Conservation (phyloP, 306 rosid species). For the Cotoneaster glaucophyllus region DNA sequence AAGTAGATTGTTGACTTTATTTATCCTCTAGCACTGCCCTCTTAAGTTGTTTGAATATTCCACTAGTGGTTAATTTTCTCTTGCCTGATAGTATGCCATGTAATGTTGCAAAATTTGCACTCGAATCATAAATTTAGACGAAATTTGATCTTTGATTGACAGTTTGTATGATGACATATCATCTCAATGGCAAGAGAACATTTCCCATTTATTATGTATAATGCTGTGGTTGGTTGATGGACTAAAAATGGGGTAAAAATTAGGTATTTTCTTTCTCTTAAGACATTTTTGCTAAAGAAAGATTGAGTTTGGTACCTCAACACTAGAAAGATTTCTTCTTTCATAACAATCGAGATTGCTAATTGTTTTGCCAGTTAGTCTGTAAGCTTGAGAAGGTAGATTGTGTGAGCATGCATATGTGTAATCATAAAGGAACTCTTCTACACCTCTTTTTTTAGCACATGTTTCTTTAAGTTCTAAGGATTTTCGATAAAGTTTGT, state of each 20-base stretch:
- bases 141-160: not conserved
- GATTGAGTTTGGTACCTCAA: too few relatives aligned
- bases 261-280: too few relatives aligned
- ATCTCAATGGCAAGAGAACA: not conserved
- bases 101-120: not conserved
- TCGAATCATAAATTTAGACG: not conserved
- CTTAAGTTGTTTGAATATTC: not conserved
- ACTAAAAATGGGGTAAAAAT: not conserved
- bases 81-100: not conserved
- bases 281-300: not conserved
- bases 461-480: too few relatives aligned
- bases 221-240: not conserved
- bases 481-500: too few relatives aligned
- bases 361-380: not conserved
- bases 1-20: not conserved
- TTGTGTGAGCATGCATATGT: not conserved
- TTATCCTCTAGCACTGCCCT: too few relatives aligned
- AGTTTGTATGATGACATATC: not conserved
- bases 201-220: not conserved
- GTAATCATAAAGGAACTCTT: not conserved
- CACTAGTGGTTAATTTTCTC: not conserved
- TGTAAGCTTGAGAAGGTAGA: not conserved
- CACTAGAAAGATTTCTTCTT: not conserved
- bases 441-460: not conserved
- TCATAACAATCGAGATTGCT: not conserved